These are phyloP conservation scores for Emydomyces testavorans DNA, from an alignment of 2,329 filamentous ascomycete species.

Conservation along the genomic window DNA sequence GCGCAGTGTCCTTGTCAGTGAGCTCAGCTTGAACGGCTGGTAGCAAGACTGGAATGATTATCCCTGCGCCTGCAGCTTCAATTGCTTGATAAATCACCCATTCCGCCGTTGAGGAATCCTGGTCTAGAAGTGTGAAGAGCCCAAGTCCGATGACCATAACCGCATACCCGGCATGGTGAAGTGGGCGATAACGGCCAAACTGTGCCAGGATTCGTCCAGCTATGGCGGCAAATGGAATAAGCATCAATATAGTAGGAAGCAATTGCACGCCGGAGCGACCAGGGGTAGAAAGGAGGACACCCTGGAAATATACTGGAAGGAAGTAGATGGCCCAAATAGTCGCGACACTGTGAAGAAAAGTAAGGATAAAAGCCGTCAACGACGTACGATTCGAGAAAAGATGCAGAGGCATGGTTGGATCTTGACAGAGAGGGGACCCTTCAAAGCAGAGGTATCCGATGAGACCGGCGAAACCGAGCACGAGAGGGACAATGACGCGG, in stretches of 20 bases:
- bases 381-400: constrained; percentile 38
- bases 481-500: constrained; percentile 7
- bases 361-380: constrained; percentile 30
- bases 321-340: constrained; percentile 21
- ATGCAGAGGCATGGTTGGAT: constrained; percentile 33
- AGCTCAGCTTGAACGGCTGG: constrained; percentile 25
- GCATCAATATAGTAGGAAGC: constrained; percentile 22
- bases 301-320: constrained; percentile 30
- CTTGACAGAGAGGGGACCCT: constrained; percentile 7
- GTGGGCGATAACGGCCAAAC: constrained; percentile 26
- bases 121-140: constrained; percentile 21
- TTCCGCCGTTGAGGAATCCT: constrained; percentile 18
- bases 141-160: constrained; percentile 23
- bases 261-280: constrained; percentile 24
- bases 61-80: constrained; percentile 20
- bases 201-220: constrained; percentile 24
- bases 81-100: constrained; percentile 27
- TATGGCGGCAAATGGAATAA: constrained; percentile 21
- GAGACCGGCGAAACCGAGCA: constrained; percentile 7
- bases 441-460: constrained; percentile 9
- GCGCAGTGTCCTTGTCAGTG: constrained; percentile 21
- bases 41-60: constrained; percentile 20
- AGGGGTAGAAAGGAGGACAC: constrained; percentile 28
- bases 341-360: constrained; percentile 27
- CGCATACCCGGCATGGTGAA: constrained; percentile 24